A percentile compares a stretch with the other conserved stretches of the same genome.
Conservation (phyloP, 1,139 yeast genomes). For the Lodderomyces elongisporus region DNA sequence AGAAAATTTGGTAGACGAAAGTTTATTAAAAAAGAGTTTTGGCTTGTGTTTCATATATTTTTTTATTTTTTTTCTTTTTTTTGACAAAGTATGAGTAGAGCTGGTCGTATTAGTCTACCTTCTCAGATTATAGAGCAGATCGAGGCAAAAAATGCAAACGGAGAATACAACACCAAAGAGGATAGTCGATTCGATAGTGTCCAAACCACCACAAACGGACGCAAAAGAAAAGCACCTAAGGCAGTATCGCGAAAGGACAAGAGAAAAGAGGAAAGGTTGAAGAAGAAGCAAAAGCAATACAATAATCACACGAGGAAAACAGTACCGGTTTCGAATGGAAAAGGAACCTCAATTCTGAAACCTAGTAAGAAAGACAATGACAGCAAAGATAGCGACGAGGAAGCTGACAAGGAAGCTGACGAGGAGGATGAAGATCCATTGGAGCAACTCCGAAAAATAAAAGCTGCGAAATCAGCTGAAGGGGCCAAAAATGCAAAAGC, state of each 20-base stretch:
- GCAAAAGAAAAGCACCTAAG: slow-evolving; percentile 16
- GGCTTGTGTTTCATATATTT: too few species aligned
- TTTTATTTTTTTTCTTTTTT: too few species aligned
- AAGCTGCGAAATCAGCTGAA: neutral
- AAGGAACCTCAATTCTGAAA: slow-evolving; percentile 6
- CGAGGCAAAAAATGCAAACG: slow-evolving; percentile 35
- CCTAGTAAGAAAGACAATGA: slow-evolving; percentile 1
- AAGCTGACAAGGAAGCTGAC: too few species aligned
- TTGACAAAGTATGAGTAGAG: too few species aligned
- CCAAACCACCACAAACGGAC: slow-evolving; percentile 19
- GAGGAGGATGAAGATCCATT: slow-evolving; percentile 3
- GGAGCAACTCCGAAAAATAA: neutral
- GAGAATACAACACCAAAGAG: slow-evolving; percentile 27
- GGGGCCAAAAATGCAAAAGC: neutral
- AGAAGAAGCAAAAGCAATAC: slow-evolving; percentile 41
- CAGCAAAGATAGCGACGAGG: too few species aligned
- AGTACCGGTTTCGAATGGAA: slow-evolving; percentile 11
- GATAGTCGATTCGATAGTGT: slow-evolving; percentile 21
- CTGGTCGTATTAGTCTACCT: too few species aligned
- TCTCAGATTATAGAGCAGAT: slow-evolving; percentile 63
- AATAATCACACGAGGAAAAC: too few species aligned
- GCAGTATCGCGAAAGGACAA: slow-evolving; percentile 46
- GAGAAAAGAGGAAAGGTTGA: slow-evolving; percentile 50
- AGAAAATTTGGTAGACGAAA: too few species aligned
- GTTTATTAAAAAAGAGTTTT: too few species aligned